Evolutionary conservation across 208 protist genomes (phyloP).

Genomic region (Trypanosoma vivax): DNA sequence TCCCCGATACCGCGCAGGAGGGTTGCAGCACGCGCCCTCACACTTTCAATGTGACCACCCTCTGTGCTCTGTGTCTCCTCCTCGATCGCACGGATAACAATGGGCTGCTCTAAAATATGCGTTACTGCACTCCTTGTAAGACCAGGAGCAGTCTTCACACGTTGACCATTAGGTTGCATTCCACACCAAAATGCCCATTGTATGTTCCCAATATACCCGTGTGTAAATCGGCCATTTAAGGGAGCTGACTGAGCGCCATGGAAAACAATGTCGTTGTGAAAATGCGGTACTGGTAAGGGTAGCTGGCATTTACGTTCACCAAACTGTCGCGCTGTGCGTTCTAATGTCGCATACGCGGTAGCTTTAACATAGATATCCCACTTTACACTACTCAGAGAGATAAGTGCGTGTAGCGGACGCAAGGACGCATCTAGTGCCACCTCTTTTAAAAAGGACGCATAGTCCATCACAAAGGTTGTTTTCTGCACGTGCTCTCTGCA

Average conservation of each 20-base stretch:
- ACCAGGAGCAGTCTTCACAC: constrained; percentile 30
- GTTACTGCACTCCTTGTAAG: constrained; percentile 38
- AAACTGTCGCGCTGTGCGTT: constrained; percentile 29
- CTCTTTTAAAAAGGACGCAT: constrained; percentile 21
- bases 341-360: constrained; percentile 35
- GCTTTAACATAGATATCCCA: constrained; percentile 66
- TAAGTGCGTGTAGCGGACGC: constrained; percentile 33
- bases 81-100: constrained; percentile 40
- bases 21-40: constrained; percentile 37
- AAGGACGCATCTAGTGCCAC: constrained; percentile 20
- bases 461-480: too few species aligned
- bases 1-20: constrained; percentile 77
- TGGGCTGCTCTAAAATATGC: constrained; percentile 50
- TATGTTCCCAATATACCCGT: constrained; percentile 15
- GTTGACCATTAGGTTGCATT: constrained; percentile 33
- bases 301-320: constrained; percentile 17
- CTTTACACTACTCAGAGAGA: constrained; percentile 41
- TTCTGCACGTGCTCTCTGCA: too few species aligned
- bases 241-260: constrained; percentile 28
- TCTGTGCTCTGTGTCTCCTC: constrained; percentile 38
- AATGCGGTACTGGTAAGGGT: constrained; percentile 35
- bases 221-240: constrained; percentile 23
- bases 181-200: constrained; percentile 47
- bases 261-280: constrained; percentile 58
- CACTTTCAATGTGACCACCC: constrained; percentile 24